phyloP scores from a whole-genome alignment of 2,329 filamentous ascomycete species.

The Thermoascus crustaceus region DNA sequence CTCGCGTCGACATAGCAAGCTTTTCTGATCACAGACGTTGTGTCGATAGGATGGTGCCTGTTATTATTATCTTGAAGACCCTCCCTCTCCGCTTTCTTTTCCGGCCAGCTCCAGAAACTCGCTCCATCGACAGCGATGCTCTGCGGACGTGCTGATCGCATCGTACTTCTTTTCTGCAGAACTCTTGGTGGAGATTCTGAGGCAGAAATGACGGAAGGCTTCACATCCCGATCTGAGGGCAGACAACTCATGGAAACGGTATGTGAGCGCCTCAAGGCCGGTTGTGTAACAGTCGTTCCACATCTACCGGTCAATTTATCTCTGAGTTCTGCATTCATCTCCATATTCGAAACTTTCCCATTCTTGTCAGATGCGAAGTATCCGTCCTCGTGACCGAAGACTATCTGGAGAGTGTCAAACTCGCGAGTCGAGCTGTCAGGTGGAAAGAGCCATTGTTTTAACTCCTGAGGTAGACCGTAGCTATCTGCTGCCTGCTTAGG shows the following conservation, averaged over 20 bases:
- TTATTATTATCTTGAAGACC: background rate
- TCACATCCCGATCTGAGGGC: constrained; percentile 2
- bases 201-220: constrained; percentile 2
- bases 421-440: constrained; percentile 21
- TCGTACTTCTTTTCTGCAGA: background rate
- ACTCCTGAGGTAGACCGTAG: constrained; percentile 24
- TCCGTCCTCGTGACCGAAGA: constrained; percentile 31
- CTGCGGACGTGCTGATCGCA: background rate
- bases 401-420: constrained; percentile 28
- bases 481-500: constrained; percentile 16
- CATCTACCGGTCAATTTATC: constrained; percentile 2
- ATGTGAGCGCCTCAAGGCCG: background rate
- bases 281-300: constrained; percentile 2
- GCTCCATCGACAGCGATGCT: constrained; percentile 7
- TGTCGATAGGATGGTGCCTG: too few species aligned
- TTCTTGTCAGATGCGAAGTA: constrained; percentile 33
- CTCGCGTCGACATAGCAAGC: background rate
- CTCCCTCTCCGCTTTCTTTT: constrained; percentile 1
- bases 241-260: background rate
- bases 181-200: background rate
- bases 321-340: constrained; percentile 2
- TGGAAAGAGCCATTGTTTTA: constrained; percentile 29
- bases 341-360: constrained; percentile 27
- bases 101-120: background rate
- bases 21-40: too few species aligned